Evolutionary conservation across 2,329 filamentous ascomycete species (phyloP).

Genomic region (Diplodia seriata): DNA sequence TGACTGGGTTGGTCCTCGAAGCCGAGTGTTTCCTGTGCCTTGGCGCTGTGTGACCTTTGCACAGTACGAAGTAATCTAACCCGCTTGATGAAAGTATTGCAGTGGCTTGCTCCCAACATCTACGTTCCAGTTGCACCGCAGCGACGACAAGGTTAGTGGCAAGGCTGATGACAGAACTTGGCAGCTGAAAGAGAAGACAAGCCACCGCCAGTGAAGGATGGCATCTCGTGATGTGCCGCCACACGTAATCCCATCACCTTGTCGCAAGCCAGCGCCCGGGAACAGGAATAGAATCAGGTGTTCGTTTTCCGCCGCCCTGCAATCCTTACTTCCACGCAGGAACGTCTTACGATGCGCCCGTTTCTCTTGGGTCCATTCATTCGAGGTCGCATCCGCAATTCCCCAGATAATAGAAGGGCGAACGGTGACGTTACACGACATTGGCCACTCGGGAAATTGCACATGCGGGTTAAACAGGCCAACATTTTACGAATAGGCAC

Average conservation of each 20-base stretch:
- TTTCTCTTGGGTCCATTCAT: neutral
- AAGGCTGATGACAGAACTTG: conserved; percentile 18
- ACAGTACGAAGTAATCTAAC: neutral
- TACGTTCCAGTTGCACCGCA: neutral
- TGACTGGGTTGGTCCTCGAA: neutral
- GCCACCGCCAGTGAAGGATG: neutral
- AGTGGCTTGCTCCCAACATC: neutral
- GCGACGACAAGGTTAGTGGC: neutral
- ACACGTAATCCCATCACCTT: conserved; percentile 9
- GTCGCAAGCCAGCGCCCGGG: neutral
- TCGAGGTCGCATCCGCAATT: neutral
- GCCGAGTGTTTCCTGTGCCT: neutral
- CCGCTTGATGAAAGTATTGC: neutral
- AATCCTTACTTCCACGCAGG: neutral
- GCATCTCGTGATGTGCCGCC: conserved; percentile 7
- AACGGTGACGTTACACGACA: neutral
- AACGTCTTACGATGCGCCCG: neutral
- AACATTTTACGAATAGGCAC: neutral
- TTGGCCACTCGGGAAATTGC: neutral
- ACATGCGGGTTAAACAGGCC: neutral
- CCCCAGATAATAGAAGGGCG: neutral
- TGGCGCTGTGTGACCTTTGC: neutral
- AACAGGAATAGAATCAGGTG: conserved; percentile 15
- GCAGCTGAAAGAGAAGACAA: conserved; percentile 14
- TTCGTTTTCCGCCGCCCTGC: neutral